Percentiles rank a stretch among this genome's conserved stretches.
These are phyloP conservation scores for Didymella pinodella DNA, from an alignment of 2,329 filamentous ascomycete species.

Conservation along the genomic window DNA sequence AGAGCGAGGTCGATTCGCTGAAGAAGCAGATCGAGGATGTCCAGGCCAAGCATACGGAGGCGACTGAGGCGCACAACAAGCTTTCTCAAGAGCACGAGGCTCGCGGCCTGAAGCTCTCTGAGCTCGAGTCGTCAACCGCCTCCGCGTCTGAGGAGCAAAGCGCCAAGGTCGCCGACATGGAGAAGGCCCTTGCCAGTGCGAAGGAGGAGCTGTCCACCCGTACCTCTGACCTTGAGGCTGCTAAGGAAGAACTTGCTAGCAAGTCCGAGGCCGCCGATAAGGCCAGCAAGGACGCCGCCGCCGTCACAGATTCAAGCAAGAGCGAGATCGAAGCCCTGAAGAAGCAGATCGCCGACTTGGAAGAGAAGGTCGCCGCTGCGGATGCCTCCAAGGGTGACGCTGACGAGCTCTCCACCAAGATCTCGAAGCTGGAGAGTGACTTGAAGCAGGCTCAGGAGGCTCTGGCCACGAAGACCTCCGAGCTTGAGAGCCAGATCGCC, in stretches of 20 bases:
- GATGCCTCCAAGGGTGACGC: conserved; percentile 39
- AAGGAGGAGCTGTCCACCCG: conserved; percentile 35
- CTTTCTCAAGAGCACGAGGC: conserved; percentile 31
- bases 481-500: conserved; percentile 32
- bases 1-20: conserved; percentile 32
- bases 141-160: conserved; percentile 30
- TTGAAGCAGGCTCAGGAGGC: conserved; percentile 38
- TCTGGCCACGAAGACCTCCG: conserved; percentile 34
- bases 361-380: conserved; percentile 36
- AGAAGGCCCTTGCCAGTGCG: conserved; percentile 23
- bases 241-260: conserved; percentile 24
- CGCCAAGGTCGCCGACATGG: conserved; percentile 29
- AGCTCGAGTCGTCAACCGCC: conserved; percentile 29
- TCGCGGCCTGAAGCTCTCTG: conserved; percentile 28
- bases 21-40: conserved; percentile 36
- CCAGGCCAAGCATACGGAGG: conserved; percentile 28
- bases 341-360: conserved; percentile 34
- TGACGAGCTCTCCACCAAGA: conserved; percentile 37
- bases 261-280: conserved; percentile 24
- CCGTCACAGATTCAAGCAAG: conserved; percentile 32
- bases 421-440: conserved; percentile 38
- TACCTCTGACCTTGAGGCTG: conserved; percentile 39
- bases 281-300: conserved; percentile 32
- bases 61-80: conserved; percentile 32
- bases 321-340: conserved; percentile 34